Evolutionary conservation across 169 alveolate genomes (phyloP).

Genomic region (Plasmodium coatneyi): DNA sequence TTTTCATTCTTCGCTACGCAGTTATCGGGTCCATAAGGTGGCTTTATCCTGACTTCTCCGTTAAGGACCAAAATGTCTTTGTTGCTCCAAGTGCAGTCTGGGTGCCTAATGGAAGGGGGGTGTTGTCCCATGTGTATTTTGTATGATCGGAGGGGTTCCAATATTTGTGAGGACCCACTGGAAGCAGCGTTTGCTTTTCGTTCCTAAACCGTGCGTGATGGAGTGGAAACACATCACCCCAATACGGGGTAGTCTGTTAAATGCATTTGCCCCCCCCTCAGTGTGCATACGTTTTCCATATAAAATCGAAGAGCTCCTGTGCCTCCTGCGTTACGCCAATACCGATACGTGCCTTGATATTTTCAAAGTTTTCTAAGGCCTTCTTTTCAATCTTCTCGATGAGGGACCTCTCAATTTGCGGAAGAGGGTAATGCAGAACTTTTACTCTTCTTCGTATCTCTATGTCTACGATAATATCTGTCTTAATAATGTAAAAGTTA

Average conservation of each 20-base stretch:
- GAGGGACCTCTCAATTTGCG: conserved; percentile 18
- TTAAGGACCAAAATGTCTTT: conserved; percentile 57
- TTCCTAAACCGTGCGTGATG: not conserved
- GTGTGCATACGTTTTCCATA: conserved; percentile 70
- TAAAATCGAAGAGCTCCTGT: conserved; percentile 69
- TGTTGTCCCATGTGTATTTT: not conserved
- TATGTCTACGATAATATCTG: conserved; percentile 23
- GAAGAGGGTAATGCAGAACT: conserved; percentile 4
- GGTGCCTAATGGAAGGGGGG: conserved; percentile 12
- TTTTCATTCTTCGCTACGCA: conserved; percentile 69
- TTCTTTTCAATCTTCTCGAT: conserved; percentile 59
- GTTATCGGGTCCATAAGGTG: conserved; percentile 67
- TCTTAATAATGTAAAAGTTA: conserved; percentile 40
- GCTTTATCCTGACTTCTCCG: conserved; percentile 66
- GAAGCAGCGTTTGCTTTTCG: not conserved
- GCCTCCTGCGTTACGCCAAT: conserved; percentile 70
- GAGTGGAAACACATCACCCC: not conserved
- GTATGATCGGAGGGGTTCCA: not conserved
- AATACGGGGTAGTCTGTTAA: not conserved
- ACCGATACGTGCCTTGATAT: conserved; percentile 38
- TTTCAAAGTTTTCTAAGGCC: conserved; percentile 31
- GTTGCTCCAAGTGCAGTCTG: conserved; percentile 62
- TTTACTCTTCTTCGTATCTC: conserved; percentile 23
- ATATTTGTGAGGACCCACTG: not conserved
- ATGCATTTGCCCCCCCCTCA: not conserved